Conservation (phyloP, 495 filamentous ascomycete genomes). For the Xylaria bambusicola region DNA sequence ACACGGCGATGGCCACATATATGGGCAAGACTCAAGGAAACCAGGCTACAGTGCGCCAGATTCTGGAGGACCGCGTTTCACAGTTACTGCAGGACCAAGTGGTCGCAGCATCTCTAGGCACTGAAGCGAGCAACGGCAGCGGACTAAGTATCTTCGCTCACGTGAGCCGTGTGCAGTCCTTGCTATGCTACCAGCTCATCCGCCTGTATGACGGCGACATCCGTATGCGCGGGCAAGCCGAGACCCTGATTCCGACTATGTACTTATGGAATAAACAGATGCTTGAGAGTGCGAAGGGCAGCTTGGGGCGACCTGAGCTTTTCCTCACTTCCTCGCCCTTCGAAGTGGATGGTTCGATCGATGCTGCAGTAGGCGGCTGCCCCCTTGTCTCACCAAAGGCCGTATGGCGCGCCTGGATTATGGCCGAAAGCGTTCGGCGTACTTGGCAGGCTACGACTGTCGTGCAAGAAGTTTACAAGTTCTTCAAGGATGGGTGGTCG, state of each 20-base stretch:
- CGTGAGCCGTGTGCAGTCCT: constrained; percentile 48
- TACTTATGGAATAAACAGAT: constrained; percentile 43
- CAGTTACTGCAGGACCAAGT: constrained; percentile 27
- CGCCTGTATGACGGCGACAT: constrained; percentile 61
- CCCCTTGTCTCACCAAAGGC: constrained; percentile 1
- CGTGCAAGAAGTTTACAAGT: constrained; percentile 31
- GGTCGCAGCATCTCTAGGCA: constrained; percentile 15
- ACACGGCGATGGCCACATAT: constrained; percentile 26
- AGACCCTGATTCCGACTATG: constrained; percentile 47
- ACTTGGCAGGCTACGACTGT: constrained; percentile 29
- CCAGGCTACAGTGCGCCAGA: constrained; percentile 15
- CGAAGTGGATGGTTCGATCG: not conserved
- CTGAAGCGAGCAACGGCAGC: not conserved
- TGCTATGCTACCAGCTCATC: constrained; percentile 57
- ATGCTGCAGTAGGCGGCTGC: not conserved
- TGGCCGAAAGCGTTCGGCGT: constrained; percentile 39
- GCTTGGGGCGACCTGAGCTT: constrained; percentile 22
- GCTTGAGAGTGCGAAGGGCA: constrained; percentile 30
- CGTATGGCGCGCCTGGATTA: constrained; percentile 43
- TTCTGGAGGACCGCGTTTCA: constrained; percentile 26
- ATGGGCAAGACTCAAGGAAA: constrained; percentile 15
- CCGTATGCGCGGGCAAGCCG: constrained; percentile 48
- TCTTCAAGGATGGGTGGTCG: constrained; percentile 36
- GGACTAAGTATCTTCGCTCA: constrained; percentile 31
- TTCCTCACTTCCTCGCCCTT: constrained; percentile 17